Evolutionary conservation across 495 filamentous ascomycete genomes (phyloP).

Genomic region (Penicillium macrosclerotiorum): DNA sequence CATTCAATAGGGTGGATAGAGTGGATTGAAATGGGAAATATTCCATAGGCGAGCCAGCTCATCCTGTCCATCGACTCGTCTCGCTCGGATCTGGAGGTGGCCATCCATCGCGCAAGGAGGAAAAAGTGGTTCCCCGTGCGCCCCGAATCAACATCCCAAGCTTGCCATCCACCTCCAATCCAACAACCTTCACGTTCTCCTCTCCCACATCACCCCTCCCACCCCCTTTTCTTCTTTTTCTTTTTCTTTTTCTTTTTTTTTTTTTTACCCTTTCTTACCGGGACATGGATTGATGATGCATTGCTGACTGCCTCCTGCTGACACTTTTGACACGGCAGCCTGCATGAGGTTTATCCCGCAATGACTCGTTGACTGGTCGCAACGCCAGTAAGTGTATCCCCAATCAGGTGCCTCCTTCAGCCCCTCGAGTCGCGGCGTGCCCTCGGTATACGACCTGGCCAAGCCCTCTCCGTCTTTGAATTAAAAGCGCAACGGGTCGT

Average conservation of each 20-base stretch:
- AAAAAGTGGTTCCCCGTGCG: slow-evolving; percentile 15
- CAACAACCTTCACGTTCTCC: slow-evolving; percentile 3
- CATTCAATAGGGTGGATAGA: no score
- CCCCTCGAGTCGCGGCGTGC: no score
- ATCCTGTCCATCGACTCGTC: no score
- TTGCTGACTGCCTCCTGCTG: slow-evolving; percentile 13
- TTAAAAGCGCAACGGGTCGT: no score
- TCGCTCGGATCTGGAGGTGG: no score
- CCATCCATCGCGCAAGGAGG: no score
- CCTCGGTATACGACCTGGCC: slow-evolving; percentile 9
- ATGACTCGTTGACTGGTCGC: slow-evolving; percentile 20
- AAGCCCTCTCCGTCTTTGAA: background rate
- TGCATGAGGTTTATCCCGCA: slow-evolving; percentile 17
- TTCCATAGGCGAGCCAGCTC: no score
- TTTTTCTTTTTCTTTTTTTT: no score
- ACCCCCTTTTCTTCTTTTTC: no score
- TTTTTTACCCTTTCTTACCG: no score
- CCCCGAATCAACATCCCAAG: slow-evolving; percentile 17
- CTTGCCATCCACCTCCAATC: slow-evolving; percentile 9
- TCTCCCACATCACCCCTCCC: slow-evolving; percentile 2
- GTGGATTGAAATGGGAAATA: no score
- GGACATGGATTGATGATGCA: slow-evolving; percentile 17
- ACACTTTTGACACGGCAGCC: slow-evolving; percentile 14
- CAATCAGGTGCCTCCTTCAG: slow-evolving; percentile 5
- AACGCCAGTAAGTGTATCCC: slow-evolving; percentile 16